These are phyloP conservation scores for Yarrowia bubula DNA, from an alignment of 805 yeast species.

Conservation along the genomic window DNA sequence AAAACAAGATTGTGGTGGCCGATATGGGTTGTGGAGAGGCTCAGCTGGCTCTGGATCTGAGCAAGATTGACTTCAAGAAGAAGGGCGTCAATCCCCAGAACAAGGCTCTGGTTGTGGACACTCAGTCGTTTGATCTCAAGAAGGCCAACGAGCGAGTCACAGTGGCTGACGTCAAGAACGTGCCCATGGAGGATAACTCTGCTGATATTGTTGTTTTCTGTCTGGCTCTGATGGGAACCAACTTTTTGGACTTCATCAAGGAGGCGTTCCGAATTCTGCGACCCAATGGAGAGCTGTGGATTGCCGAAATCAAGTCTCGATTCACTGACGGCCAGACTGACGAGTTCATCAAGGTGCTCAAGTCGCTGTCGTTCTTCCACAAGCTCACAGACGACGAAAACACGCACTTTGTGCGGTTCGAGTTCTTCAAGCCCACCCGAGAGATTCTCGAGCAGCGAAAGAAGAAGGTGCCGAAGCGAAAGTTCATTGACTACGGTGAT, in stretches of 20 bases:
- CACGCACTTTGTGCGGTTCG: slow-evolving; percentile 93
- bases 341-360: slow-evolving; percentile 76
- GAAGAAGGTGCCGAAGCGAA: slow-evolving; percentile 32
- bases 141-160: slow-evolving; percentile 86
- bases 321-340: slow-evolving; percentile 57
- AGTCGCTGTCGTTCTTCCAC: slow-evolving; percentile 80
- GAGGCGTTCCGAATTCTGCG: slow-evolving; percentile 86
- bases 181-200: slow-evolving; percentile 76
- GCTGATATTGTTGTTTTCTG: slow-evolving; percentile 91
- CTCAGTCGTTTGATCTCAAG: slow-evolving; percentile 89
- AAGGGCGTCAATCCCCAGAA: slow-evolving; percentile 31
- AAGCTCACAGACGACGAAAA: slow-evolving; percentile 81
- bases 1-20: slow-evolving; percentile 72
- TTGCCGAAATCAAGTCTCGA: slow-evolving; percentile 93
- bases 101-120: slow-evolving; percentile 43
- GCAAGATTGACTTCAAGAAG: slow-evolving; percentile 41
- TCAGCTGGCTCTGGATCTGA: slow-evolving; percentile 67
- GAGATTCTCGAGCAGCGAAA: slow-evolving; percentile 56
- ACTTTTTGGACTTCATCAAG: slow-evolving; percentile 82
- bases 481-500: slow-evolving; percentile 66
- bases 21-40: slow-evolving; percentile 99
- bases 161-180: slow-evolving; percentile 93
- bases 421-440: slow-evolving; percentile 81
- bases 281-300: slow-evolving; percentile 95
- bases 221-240: slow-evolving; percentile 95